phyloP scores from a whole-genome alignment of 148 eudicot species.

The Mesembryanthemum crystallinum region DNA sequence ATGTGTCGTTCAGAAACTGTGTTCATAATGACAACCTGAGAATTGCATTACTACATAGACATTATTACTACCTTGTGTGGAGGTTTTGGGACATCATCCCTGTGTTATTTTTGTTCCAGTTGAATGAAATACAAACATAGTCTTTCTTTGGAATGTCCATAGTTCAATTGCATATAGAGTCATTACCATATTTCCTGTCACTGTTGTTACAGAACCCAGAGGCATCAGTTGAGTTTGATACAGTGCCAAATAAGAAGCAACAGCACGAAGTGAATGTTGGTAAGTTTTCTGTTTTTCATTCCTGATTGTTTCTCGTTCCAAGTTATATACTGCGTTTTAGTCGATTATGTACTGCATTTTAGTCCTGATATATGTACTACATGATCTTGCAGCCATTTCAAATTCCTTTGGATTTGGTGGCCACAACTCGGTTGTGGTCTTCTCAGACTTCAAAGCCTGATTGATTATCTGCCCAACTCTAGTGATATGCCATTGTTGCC shows the following conservation, averaged over 20 bases:
- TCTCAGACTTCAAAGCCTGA: constrained; percentile 91
- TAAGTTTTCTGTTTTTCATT: constrained; percentile 31
- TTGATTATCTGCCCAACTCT: background rate
- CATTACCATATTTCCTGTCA: background rate
- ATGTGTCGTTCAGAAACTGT: no score
- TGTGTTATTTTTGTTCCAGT: background rate
- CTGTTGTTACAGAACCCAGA: constrained; percentile 66
- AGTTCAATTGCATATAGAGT: background rate
- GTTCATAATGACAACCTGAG: background rate
- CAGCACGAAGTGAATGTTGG: constrained; percentile 95
- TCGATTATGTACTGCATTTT: background rate
- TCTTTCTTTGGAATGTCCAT: no score
- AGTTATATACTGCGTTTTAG: no score
- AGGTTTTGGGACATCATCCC: background rate
- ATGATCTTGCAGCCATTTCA: constrained; percentile 72
- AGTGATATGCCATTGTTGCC: constrained; percentile 8
- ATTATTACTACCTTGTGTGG: background rate
- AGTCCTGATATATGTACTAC: background rate
- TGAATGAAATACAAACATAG: no score
- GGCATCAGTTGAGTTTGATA: constrained; percentile 86
- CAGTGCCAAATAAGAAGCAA: constrained; percentile 76
- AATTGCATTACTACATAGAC: background rate
- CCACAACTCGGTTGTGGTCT: constrained; percentile 94
- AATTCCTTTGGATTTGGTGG: constrained; percentile 99
- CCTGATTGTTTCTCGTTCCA: background rate